Base-by-base conservation (phyloP, 1,284 basidiomycete genomes). In the Ustilago xerochloae region DNA sequence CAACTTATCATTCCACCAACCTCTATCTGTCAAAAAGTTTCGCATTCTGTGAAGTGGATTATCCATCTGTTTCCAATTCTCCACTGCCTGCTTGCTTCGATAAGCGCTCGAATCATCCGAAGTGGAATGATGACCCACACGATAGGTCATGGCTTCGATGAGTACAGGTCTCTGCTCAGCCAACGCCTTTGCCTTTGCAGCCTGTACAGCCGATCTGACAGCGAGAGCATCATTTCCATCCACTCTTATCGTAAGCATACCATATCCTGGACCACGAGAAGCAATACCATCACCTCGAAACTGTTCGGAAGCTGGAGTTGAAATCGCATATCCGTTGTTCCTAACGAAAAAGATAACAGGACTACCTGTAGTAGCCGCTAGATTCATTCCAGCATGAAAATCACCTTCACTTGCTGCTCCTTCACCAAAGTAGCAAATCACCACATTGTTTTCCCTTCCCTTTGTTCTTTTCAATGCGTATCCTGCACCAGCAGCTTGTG, bases 91-190 rank as follows among this genome's bases (percentile, higher is more conserved):
- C 35, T 70, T 73, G 55, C 72, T 71, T n/a, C 78, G 80, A 85
- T 97, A 97, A 26, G 93, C 93, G 78, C 92, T 93, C 16, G 93
- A 94, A 85, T 97, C 94, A 83, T 97, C 94, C 12, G 93, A 94
- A 29, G 94, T 97, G 15, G 92, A 94, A 84, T 97, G 94, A 83
- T 97, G 94, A n/a, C 94, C 92, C 4, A 97, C 91, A 18, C 77
- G 78, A 49, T 80, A 80, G 26, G 79, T 79, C 79, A 81, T 81
- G 22, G 71, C 92, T 86, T 97, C 94, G 57, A 97, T 88, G 32
- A 97, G 87, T 0, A 97, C 92, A 7, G 92, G 92, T 39, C 93
- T 89, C 38, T 69, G 67, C 58, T 91, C 89, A 71, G 91, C 89
- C 15, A 96, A 87, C 67, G 93, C 94, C 46, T 91, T 87, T 59